A percentile compares a stretch with the other conserved stretches of the same genome.
Evolutionary conservation across 495 filamentous ascomycete genomes (phyloP).

Genomic region (Cenococcum geophilum): DNA sequence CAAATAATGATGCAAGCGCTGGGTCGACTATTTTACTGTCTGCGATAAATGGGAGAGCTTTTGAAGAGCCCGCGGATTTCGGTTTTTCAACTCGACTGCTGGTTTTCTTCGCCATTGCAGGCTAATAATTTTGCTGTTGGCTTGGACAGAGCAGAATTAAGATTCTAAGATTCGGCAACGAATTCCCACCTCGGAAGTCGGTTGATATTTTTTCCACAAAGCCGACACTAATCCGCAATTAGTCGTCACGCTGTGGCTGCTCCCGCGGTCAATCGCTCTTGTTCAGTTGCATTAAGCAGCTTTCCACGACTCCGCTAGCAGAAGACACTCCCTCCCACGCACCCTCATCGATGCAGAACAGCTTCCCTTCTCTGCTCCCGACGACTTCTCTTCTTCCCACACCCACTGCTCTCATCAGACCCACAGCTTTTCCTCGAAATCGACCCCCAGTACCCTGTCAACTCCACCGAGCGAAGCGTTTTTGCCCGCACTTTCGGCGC

Average conservation of each 20-base stretch:
- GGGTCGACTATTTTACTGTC: constrained; percentile 54
- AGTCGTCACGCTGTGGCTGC: no score
- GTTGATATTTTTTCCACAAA: neutral
- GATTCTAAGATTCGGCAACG: neutral
- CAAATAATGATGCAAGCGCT: constrained; percentile 70
- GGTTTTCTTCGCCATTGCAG: constrained; percentile 22
- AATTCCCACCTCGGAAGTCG: no score
- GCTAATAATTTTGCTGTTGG: neutral
- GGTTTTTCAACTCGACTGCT: constrained; percentile 15
- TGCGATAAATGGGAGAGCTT: constrained; percentile 10
- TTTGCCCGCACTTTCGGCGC: constrained; percentile 23
- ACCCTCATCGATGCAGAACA: neutral
- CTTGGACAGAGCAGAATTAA: neutral
- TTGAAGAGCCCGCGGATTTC: neutral
- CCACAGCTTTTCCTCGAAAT: constrained; percentile 2
- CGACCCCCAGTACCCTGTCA: constrained; percentile 13
- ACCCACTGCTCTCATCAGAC: neutral
- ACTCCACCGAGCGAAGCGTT: constrained; percentile 9
- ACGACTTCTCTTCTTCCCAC: neutral
- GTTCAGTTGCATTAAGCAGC: neutral
- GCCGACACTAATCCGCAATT: neutral
- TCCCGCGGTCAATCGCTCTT: no score
- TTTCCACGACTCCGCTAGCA: neutral
- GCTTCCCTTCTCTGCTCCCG: constrained; percentile 10
- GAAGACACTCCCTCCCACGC: neutral